Percentiles rank a stretch among this genome's conserved stretches.
Conservation (phyloP, 2,329 filamentous ascomycete species). For the Alternaria incomplexa region DNA sequence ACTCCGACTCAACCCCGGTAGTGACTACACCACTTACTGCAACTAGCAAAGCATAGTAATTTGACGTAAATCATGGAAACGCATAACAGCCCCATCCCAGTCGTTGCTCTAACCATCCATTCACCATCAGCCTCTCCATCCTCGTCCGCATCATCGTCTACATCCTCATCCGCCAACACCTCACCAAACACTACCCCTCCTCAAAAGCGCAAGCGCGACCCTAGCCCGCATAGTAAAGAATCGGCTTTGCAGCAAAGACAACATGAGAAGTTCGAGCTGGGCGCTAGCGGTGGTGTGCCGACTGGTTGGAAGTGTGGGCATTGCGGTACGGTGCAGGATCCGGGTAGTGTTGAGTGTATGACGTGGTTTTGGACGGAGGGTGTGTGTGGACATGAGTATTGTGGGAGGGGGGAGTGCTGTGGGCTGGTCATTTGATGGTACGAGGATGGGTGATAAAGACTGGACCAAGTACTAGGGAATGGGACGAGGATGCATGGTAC, state of each 20-base stretch:
- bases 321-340: background rate
- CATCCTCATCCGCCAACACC: background rate
- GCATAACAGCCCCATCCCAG: background rate
- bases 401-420: background rate
- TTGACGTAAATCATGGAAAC: background rate
- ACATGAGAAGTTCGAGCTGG: accelerated
- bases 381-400: background rate
- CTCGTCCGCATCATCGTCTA: accelerated
- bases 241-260: background rate
- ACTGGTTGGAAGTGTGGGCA: background rate
- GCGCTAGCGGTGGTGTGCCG: background rate
- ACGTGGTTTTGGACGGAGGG: background rate
- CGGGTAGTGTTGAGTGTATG: background rate
- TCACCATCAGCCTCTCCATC: background rate
- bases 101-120: accelerated
- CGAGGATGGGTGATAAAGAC: too few species aligned
- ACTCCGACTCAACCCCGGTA: too few species aligned
- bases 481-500: too few species aligned
- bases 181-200: background rate
- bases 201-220: too few species aligned
- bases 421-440: background rate
- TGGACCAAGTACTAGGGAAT: too few species aligned
- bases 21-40: too few species aligned
- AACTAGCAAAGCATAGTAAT: too few species aligned
- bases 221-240: accelerated